Percentiles rank a stretch among this genome's conserved stretches.
Evolutionary conservation across 148 eudicot species (phyloP).

Genomic region (Rhododendron ovatum): DNA sequence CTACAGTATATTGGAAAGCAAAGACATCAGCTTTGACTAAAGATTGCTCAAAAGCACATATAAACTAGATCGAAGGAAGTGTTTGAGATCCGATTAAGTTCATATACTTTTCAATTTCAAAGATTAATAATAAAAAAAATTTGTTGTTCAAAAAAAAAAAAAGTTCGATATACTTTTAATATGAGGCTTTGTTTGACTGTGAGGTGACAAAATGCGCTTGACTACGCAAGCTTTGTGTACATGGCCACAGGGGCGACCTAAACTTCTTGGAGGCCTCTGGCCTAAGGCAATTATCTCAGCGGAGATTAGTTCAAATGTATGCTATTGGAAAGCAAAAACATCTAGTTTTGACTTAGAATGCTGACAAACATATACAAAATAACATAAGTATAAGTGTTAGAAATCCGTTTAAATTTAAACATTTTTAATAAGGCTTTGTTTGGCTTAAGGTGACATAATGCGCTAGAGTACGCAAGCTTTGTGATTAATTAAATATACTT

Average conservation of each 20-base stretch:
- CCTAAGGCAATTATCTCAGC: neutral
- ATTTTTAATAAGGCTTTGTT: neutral
- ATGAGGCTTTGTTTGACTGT: neutral
- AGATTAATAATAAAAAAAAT: too few relatives aligned
- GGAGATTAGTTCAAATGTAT: neutral
- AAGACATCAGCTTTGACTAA: too few relatives aligned
- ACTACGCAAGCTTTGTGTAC: neutral
- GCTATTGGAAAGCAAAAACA: neutral
- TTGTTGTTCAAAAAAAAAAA: too few relatives aligned
- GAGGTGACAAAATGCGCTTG: neutral
- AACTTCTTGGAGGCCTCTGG: neutral
- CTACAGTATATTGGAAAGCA: too few relatives aligned
- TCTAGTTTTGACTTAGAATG: neutral
- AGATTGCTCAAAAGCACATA: too few relatives aligned
- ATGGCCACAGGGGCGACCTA: neutral
- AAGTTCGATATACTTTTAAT: too few relatives aligned
- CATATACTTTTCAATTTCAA: too few relatives aligned
- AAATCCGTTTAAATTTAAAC: neutral
- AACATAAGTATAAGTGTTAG: too few relatives aligned
- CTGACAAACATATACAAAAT: neutral
- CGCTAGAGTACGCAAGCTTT: neutral
- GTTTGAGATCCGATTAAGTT: too few relatives aligned
- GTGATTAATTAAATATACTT: neutral
- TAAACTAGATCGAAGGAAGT: too few relatives aligned
- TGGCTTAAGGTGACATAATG: neutral